Evolutionary conservation across 2,329 filamentous ascomycete species (phyloP).

Genomic region (Cladosporium austrohemisphaericum): DNA sequence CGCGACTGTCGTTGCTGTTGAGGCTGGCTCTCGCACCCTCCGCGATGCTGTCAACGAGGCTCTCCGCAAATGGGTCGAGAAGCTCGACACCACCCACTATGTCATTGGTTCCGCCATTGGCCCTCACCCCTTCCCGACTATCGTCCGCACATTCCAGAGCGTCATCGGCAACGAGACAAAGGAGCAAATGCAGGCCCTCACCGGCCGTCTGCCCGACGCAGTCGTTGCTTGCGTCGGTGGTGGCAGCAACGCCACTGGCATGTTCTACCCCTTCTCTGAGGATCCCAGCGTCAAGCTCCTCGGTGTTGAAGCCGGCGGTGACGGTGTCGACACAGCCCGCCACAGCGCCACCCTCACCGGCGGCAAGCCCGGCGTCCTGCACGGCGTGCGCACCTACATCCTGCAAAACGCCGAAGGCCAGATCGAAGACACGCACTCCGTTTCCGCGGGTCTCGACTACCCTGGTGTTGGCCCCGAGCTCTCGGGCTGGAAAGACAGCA

Average conservation of each 20-base stretch:
- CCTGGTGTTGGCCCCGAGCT: constrained; percentile 94
- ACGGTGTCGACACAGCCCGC: constrained; percentile 78
- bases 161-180: constrained; percentile 96
- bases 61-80: constrained; percentile 86
- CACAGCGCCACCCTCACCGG: constrained; percentile 86
- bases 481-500: constrained; percentile 84
- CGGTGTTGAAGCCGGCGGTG: constrained; percentile 92
- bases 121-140: constrained; percentile 95
- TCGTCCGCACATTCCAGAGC: constrained; percentile 95
- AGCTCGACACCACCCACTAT: constrained; percentile 93
- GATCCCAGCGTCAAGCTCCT: constrained; percentile 82
- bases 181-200: constrained; percentile 78
- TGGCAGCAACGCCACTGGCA: constrained; percentile 90
- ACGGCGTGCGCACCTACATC: constrained; percentile 94
- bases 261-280: constrained; percentile 95
- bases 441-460: constrained; percentile 95
- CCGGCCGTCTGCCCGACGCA: constrained; percentile 87
- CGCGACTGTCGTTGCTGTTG: constrained; percentile 86
- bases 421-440: constrained; percentile 90
- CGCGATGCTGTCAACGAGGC: constrained; percentile 84
- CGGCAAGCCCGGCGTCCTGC: constrained; percentile 86
- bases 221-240: constrained; percentile 96
- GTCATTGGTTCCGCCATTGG: constrained; percentile 97
- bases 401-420: constrained; percentile 91
- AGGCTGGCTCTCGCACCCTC: constrained; percentile 71